A percentile compares a stretch with the other conserved stretches of the same genome.
phyloP scores from a whole-genome alignment of 1,139 yeast genomes.

The Protomyces inouyei region DNA sequence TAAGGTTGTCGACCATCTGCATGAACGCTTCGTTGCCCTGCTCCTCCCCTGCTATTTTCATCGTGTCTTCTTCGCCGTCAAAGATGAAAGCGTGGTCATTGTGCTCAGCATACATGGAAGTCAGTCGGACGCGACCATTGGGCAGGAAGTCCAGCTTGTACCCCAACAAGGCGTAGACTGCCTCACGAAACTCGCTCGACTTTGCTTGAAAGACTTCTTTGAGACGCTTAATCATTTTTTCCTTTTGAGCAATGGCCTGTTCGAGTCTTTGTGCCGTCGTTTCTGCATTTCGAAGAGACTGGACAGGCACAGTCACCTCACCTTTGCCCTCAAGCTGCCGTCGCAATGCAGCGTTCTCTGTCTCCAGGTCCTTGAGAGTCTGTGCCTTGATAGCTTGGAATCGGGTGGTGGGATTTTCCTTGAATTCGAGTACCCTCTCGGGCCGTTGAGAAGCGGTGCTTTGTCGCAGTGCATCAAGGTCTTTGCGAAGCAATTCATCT shows the following conservation, averaged over 20 bases:
- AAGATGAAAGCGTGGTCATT: conserved; percentile 41
- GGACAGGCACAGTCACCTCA: conserved; percentile 48
- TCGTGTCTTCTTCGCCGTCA: conserved; percentile 38
- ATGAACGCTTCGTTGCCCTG: conserved; percentile 39
- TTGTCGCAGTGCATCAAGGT: conserved; percentile 41
- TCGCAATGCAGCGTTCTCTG: conserved; percentile 59
- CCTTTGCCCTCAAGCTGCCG: conserved; percentile 34
- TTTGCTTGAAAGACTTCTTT: conserved; percentile 54
- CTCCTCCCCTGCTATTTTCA: conserved; percentile 35
- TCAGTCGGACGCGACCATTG: conserved; percentile 61
- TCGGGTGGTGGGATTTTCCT: conserved; percentile 60
- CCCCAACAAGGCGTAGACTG: conserved; percentile 67
- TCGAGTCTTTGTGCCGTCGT: conserved; percentile 52
- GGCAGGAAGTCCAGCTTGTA: conserved; percentile 68
- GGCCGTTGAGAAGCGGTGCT: conserved; percentile 42
- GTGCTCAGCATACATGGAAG: conserved; percentile 49
- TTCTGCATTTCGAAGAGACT: conserved; percentile 61
- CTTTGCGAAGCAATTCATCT: conserved; percentile 42
- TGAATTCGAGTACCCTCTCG: conserved; percentile 56
- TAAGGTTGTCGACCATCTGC: conserved; percentile 52
- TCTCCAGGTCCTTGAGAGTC: conserved; percentile 49
- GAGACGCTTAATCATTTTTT: conserved; percentile 57
- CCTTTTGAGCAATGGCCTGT: conserved; percentile 48
- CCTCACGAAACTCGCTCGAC: conserved; percentile 66
- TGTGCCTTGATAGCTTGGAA: conserved; percentile 61